Evolutionary conservation across 2,329 filamentous ascomycete genomes (phyloP), one percentile per base, ranked within the genome.

Genomic region (Xylaria sp.): DNA sequence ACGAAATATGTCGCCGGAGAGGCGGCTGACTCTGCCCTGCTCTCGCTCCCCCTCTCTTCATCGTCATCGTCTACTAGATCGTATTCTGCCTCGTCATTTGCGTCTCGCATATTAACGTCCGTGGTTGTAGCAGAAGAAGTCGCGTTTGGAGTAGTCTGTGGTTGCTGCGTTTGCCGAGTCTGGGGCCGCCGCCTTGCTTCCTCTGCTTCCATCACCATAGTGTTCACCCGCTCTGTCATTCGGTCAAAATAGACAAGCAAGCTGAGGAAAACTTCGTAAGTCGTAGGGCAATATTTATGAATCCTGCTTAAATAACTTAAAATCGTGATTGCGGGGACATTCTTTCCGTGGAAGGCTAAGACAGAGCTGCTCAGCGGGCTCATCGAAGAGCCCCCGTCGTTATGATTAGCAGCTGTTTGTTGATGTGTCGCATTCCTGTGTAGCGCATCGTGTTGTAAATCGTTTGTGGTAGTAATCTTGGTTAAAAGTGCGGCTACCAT

Each of bases 231-330:
- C 79, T 98, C 96, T 51, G 95, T 98, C 96, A 99, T 99, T 70
- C 96, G 92, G 79, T 99, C 96, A 81, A 99, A 99, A 81, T 98
- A 99, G 36, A 99, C 94, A 64, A 99, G 83, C 75, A 99, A 82
- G 78, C 94, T 98, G 68, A 99, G 83, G 78, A 99, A 99, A 0
- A 99, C 96, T 81, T 99, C 96, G 78, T 97, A 99, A 0, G 96
- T 98, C 5, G 96, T 98, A 0, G 96, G 96, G 77, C 96, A 99
- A 82, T 99, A 99, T 82, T 98, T 98, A 82, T 99, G 95, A 78
- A 99, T 98, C 68, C 96, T 90, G 75, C 91, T 95, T 61, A 99
- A 84, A 76, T 99, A 99, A 85, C 94, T 98, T 69, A 97, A 84
- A 69, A 99, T 98, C 21, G 94, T 97, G 75, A 99, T 99, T 77